These are phyloP conservation scores for Lactarius akahatsu DNA, from an alignment of 768 basidiomycete species.

Conservation along the genomic window DNA sequence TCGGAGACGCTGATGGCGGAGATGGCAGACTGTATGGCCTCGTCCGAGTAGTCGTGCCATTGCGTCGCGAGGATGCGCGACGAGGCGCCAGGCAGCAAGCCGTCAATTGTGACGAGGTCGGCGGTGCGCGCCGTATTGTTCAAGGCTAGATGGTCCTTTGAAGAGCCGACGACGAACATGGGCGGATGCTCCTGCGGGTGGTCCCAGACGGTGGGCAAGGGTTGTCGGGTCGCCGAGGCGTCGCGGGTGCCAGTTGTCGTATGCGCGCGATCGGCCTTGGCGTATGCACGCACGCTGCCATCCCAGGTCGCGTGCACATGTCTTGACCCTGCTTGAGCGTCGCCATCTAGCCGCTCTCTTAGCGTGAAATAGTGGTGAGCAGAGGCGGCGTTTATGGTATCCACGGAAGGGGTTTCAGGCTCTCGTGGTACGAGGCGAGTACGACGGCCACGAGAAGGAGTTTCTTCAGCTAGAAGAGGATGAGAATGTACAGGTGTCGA, in stretches of 20 bases:
- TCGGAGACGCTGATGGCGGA: constrained; percentile 47
- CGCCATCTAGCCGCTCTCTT: constrained; percentile 59
- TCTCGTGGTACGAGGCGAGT: constrained; percentile 43
- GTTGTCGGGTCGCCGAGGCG: constrained; percentile 36
- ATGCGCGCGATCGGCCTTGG: constrained; percentile 40
- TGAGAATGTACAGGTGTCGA: constrained; percentile 65
- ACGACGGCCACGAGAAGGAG: constrained; percentile 44
- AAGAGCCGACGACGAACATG: constrained; percentile 28
- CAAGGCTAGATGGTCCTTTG: constrained; percentile 18
- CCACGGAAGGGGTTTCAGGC: constrained; percentile 28
- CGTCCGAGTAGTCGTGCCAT: constrained; percentile 80
- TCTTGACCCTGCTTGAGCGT: constrained; percentile 35
- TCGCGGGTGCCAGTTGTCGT: constrained; percentile 31
- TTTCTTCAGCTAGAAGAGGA: constrained; percentile 64
- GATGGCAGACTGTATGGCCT: constrained; percentile 65
- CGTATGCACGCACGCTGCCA: constrained; percentile 57
- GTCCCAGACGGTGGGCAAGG: constrained; percentile 46
- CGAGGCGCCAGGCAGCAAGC: constrained; percentile 31
- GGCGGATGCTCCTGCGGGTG: constrained; percentile 29
- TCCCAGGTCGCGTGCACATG: constrained; percentile 42
- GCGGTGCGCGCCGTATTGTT: constrained; percentile 4
- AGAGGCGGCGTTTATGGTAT: constrained; percentile 32
- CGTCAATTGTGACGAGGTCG: constrained; percentile 19
- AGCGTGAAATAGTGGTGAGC: constrained; percentile 58
- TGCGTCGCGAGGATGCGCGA: constrained; percentile 59